Evolutionary conservation across 768 basidiomycete genomes (phyloP), one percentile per base, ranked within the genome.

Genomic region (Amanita rimosa): DNA sequence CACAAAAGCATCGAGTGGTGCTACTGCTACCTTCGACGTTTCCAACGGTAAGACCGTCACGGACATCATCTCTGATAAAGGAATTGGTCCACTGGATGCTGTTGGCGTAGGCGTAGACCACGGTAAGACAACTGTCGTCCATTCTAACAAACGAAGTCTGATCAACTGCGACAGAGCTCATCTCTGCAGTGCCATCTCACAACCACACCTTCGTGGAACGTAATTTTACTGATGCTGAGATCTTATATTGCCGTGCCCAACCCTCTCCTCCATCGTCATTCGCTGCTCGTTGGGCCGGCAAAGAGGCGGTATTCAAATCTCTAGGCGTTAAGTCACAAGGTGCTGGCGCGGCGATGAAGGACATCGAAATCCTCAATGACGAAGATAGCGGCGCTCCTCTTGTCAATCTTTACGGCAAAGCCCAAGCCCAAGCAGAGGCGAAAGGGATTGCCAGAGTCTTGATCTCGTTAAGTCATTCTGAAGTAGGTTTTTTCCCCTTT

Each of bases 291-390:
- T 99, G 96, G 95, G 88, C 79, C 24, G 95, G 91, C 45, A 99
- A 98, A 67, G 96, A 98, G 64, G 95, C 94, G 2, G 81, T 86
- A 47, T 97, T 98, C 82, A 98, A 98, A 70, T 87, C 92, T 4
- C 76, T 99, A 1, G 87, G 90, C 17, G 85, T 92, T 38, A 68
- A 82, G 16, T 92, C 89, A 3, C 86, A 90, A 65, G 96, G 96
- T 34, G 95, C 94, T 9, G 88, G 79, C 5, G 94, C 96, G 14
- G 73, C 85, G n/a, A 84, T 98, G 85, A 88, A 88, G 67, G 94
- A 98, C 55, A 98, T 99, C 52, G 96, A 98, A 65, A 93, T 98
- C 57, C 71, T 95, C 51, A 82, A 86, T 40, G 76, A 83, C 59
- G 70, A 72, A 37, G 40, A 19, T 26, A 71, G 74, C n/a, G 94